These are phyloP conservation scores for Amanita muscaria DNA, from an alignment of 768 basidiomycete species.

Conservation along the genomic window DNA sequence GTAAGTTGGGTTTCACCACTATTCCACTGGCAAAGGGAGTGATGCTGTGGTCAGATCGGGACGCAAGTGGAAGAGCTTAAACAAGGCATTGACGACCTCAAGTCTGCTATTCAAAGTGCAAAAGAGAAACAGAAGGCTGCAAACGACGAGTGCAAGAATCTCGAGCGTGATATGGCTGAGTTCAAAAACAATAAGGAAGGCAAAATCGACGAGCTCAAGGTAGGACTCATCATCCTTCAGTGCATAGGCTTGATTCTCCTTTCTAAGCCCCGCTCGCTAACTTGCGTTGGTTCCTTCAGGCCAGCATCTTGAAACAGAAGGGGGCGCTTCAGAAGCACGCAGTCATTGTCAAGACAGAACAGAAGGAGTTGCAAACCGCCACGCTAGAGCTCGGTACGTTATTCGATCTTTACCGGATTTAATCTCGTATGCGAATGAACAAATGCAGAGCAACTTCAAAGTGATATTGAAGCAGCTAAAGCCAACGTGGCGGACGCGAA, in stretches of 20 bases:
- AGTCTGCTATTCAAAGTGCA: constrained; percentile 49
- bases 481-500: constrained; percentile 32
- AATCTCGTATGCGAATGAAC: constrained; percentile 32
- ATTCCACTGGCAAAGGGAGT: not conserved
- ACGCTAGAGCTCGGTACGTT: constrained; percentile 56
- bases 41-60: constrained; percentile 46
- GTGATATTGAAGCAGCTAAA: constrained; percentile 54
- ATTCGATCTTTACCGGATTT: not conserved
- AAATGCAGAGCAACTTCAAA: constrained; percentile 69
- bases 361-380: constrained; percentile 86
- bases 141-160: constrained; percentile 68
- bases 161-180: constrained; percentile 96
- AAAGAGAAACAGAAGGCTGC: constrained; percentile 73
- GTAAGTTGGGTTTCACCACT: too few species aligned
- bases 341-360: constrained; percentile 71
- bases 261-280: too few species aligned
- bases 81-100: constrained; percentile 50
- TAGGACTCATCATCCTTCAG: constrained; percentile 21
- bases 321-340: constrained; percentile 72
- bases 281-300: constrained; percentile 34
- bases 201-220: constrained; percentile 91
- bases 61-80: constrained; percentile 71
- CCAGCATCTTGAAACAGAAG: constrained; percentile 74
- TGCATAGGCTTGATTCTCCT: not conserved
- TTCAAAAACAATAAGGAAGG: constrained; percentile 99